Evolutionary conservation across 2,329 filamentous ascomycete species (phyloP), one percentile per base, ranked within the genome.

Genomic region (Alternaria alternata): DNA sequence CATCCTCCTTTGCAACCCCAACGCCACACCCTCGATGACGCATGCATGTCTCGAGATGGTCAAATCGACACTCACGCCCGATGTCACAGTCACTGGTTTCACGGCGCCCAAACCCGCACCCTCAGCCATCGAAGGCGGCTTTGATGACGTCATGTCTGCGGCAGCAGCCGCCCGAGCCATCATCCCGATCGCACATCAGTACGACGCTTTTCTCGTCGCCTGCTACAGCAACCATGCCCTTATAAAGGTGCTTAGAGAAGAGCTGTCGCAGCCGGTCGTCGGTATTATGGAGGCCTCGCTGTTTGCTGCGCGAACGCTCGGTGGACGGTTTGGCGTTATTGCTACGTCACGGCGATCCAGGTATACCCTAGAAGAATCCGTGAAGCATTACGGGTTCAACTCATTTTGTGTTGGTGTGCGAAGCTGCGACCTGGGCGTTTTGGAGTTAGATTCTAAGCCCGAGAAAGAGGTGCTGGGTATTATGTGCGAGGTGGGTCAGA

Each of bases 231-330:
- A 82, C 36, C 82, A 85, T 59, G 79, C 81, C 1, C 74, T 85
- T 4, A 82, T 82, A 57, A 69, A 73, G 20, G 81, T 82, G 69
- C 72, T 85, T 32, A 75, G 81, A 1, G 82, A 85, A 63, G 82
- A 84, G 54, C 76, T 81, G 12, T 53, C 49, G 42, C 72, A 81
- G 48, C 83, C 83, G 0, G 73, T 81, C 5, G 79, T 84, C 3
- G 83, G 83, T 3, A 84, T 85, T 57, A 84, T 85, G 81, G 83
- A 85, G 68, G 82, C 83, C 1, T 78, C 72, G 4, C 73, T 85
- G 3, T 85, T 87, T 63, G 76, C 82, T 6, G 80, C 83, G 6
- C 71, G 82, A 7, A 85, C 83, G 56, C 75, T 86, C 2, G 84
- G 84, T 2, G 77, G 79, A 2, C n/a, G 42, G 6, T 47, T 54